Base-by-base conservation (phyloP, 768 basidiomycete species). In the Pleurotus djamor region DNA sequence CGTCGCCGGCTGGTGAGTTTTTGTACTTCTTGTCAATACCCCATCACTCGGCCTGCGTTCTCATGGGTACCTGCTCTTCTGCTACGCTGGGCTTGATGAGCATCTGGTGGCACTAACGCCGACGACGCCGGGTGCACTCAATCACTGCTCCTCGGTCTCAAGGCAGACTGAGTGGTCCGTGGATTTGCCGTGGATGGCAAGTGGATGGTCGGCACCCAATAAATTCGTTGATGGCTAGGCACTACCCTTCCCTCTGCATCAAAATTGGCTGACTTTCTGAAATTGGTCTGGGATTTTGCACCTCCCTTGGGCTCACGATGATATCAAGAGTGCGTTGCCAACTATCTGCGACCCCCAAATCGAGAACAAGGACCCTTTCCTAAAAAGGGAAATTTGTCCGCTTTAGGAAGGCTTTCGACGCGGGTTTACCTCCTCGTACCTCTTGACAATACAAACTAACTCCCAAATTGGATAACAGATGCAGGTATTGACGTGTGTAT, bases 381-480 rank as follows among this genome's bases (percentile, higher is more conserved):
- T 7, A 50, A 50, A 28, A 50, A 5, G 28, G 49, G 5, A 50
- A 50, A 32, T 35, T 50, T 37, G 37, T 38, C 52, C 21, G 41
- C 33, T 28, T 55, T 55, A 17, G 37, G 35, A 55, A 55, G 52
- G 33, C 37, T 37, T 55, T 55, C 21, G 38, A 8, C 6, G 13
- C 13, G 13, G 16, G 52, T 55, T 55, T 55, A 38, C 52, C 32
- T 55, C 52, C 35, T 38, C 35, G 52, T 37, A 55, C 41, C 41
- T 38, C 41, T 21, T 16, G 52, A 55, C 9, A 55, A 35, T 37
- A 37, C 52, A 55, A 44, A 38, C 52, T 21, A 50, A 7, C 49
- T 35, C 49, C 49, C 49, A 50, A 28, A 21, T 55, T 13, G 52
- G 34, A 14, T 44, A 55, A 38, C 52, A 55, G 21, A 38, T 8